Base-by-base conservation (phyloP, 176 grass and related monocot species). In the Areca catechu region DNA sequence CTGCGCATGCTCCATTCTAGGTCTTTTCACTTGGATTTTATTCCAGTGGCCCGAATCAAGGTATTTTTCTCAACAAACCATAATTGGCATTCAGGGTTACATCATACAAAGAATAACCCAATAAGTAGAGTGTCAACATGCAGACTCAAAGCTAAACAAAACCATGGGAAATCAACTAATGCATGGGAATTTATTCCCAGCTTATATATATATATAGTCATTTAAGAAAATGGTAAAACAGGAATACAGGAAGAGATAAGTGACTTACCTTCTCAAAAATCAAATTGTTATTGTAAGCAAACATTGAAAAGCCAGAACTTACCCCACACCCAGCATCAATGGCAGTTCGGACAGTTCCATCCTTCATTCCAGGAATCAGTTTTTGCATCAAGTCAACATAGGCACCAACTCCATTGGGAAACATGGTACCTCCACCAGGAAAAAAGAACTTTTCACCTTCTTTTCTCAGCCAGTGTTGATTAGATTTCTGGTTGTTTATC, bases 401-500 rank as follows among this genome's bases (percentile, higher is more conserved):
- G 2, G 70, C 83, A 62, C 74, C 61, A 19, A 90, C 91, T 66
- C 91, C 91, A 70, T 90, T 87, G 19, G 86, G 86, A 89, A 96
- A 96, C 91, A 90, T 90, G 74, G 91, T 96, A 21, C 91, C 91
- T 17, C 91, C 91, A 58, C 91, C 91, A 15, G 91, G 91, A 74
- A 96, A 96, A 24, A 68, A 49, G 71, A 96, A 96, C 57, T 63
- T 80, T 29, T 96, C 91, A 19, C 91, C 91, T 6, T 96, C 86
- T 80, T 96, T 96, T 53, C 43, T 68, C 16, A 96, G 74, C 91
- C 91, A 96, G 77, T 96, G 91, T 63, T 96, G 91, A 77, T 96
- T 96, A 0, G 91, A 96, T 60, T 96, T 96, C 83, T 96, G 76
- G 62, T 85, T 96, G 86, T 90, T 96, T 81, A 96, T 96, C 91